Evolutionary conservation across 2,329 filamentous ascomycete species (phyloP).

Genomic region (Trichocomaceae sp.): DNA sequence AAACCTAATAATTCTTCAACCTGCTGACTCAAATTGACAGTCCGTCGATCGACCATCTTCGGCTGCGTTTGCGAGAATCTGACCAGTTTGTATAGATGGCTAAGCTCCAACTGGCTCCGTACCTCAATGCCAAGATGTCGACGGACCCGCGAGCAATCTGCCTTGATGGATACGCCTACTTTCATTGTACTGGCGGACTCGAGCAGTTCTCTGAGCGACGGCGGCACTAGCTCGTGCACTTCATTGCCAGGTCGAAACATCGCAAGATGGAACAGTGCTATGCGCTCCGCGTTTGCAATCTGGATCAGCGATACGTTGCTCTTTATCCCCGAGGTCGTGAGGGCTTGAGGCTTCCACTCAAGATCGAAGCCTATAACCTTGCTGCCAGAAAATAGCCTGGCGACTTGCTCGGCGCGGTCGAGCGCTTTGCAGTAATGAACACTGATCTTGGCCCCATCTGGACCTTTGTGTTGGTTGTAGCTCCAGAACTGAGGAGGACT

Average conservation of each 20-base stretch:
- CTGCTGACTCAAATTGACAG: slow-evolving; percentile 62
- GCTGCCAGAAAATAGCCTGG: slow-evolving; percentile 61
- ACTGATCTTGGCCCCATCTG: slow-evolving; percentile 48
- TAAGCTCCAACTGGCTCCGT: slow-evolving; percentile 69
- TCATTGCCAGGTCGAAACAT: slow-evolving; percentile 46
- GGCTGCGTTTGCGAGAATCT: slow-evolving; percentile 55
- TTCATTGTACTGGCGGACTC: slow-evolving; percentile 66
- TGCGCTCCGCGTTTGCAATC: slow-evolving; percentile 66
- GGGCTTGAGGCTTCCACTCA: slow-evolving; percentile 65
- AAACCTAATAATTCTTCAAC: slow-evolving; percentile 64
- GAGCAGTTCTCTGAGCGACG: slow-evolving; percentile 64
- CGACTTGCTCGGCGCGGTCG: slow-evolving; percentile 59
- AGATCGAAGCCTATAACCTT: slow-evolving; percentile 79
- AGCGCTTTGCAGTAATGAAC: slow-evolving; percentile 72
- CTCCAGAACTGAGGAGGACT: slow-evolving; percentile 29
- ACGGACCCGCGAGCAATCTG: slow-evolving; percentile 61
- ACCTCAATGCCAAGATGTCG: slow-evolving; percentile 60
- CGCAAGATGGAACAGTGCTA: slow-evolving; percentile 77
- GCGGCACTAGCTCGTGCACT: slow-evolving; percentile 55
- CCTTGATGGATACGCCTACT: slow-evolving; percentile 67
- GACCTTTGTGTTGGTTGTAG: slow-evolving; percentile 41
- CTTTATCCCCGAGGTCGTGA: slow-evolving; percentile 47
- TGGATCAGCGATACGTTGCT: slow-evolving; percentile 76
- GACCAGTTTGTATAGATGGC: slow-evolving; percentile 72
- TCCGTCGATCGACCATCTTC: slow-evolving; percentile 56